Base-by-base conservation (phyloP, 2,329 filamentous ascomycete genomes). In the Cladophialophora bantiana region DNA sequence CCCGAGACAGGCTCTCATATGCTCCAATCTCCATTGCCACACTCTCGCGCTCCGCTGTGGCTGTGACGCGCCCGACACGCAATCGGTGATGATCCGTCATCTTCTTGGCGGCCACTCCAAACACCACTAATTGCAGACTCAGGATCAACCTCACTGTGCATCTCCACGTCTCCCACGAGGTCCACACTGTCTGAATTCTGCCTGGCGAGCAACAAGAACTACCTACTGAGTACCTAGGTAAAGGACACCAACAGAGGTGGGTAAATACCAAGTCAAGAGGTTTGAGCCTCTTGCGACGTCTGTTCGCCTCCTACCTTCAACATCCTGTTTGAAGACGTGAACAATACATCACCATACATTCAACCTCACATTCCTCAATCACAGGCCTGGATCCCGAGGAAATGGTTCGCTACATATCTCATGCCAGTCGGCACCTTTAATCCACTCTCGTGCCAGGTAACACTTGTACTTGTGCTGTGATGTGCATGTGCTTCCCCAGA, bases 41-140 rank as follows among this genome's bases (percentile, higher is more conserved):
- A 38, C n/a, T 20, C 12, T 36, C 26, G 36, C 15, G 40, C 32
- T 26, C 38, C n/a, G 52, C 38, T 65, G 63, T 65, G 63, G 63
- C 63, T 65, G 63, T 65, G 63, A 65, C n/a, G 52, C 48, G n/a
- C 55, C n/a, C n/a, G 48, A 65, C 63, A 35, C 63, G 63, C 57
- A 65, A 65, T 60, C 40, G 18, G 13, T 55, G 52, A 42, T 56
- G 60, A 45, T 62, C 60, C 56, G 50, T 60, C 56, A 56, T 60
- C 63, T 31, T 38, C 63, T 45, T 66, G 58, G 58, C 58, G 26
- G 26, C 26, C 26, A 26, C 26, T 26, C 26, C 26, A 26, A 26
- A 26, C 26, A 3, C 26, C 26, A 26, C 26, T 26, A 3, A 26
- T 26, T 26, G 26, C 26, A 26, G 26, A 26, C 18, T 20, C 45